phyloP scores from a whole-genome alignment of 75 land plant genomes.

The Azolla pinnata region DNA sequence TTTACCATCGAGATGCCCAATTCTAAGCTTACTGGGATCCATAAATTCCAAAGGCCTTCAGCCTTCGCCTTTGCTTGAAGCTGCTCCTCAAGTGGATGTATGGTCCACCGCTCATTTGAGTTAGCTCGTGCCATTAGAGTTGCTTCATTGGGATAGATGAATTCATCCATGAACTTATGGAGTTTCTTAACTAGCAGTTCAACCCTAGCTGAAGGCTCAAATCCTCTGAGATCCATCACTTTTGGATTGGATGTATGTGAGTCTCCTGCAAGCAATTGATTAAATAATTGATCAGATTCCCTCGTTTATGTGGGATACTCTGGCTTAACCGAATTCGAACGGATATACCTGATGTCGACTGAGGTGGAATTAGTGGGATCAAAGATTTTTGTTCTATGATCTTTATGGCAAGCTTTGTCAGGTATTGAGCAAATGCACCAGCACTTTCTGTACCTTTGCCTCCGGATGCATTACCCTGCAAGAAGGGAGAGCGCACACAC shows the following conservation, averaged over 20 bases:
- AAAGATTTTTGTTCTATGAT: slow-evolving; percentile 39
- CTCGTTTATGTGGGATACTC: no score
- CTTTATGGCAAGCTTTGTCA: slow-evolving; percentile 51
- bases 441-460: slow-evolving; percentile 59
- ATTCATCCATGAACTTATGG: slow-evolving; percentile 66
- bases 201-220: slow-evolving; percentile 54
- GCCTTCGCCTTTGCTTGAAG: slow-evolving; percentile 66
- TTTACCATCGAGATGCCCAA: background rate
- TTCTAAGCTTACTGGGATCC: slow-evolving; percentile 62
- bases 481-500: no score
- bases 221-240: slow-evolving; percentile 26
- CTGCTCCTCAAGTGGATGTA: slow-evolving; percentile 82
- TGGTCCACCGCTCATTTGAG: slow-evolving; percentile 64
- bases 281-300: no score
- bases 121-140: slow-evolving; percentile 56
- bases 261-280: no score
- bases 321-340: no score
- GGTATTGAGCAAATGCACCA: slow-evolving; percentile 36
- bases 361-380: slow-evolving; percentile 56
- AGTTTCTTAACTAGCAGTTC: slow-evolving; percentile 44
- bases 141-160: slow-evolving; percentile 75
- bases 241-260: no score
- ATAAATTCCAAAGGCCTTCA: slow-evolving; percentile 94
- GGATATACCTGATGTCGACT: background rate
- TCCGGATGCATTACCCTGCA: slow-evolving; percentile 95